Evolutionary conservation across 441 rosid species (phyloP).

Genomic region (Viola pubescens): DNA sequence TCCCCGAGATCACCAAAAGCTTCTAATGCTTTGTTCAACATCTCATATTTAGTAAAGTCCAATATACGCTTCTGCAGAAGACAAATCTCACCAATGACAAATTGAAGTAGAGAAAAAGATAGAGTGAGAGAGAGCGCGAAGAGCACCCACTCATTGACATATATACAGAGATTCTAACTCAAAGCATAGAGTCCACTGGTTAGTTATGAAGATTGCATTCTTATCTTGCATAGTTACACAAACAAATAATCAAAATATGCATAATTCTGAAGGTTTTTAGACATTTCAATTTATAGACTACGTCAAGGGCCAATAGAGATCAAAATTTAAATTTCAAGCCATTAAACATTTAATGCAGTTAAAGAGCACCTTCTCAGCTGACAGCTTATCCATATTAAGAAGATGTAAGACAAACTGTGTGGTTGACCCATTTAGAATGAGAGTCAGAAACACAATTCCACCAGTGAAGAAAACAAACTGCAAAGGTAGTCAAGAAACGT

Average conservation of each 20-base stretch:
- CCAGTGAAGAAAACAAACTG: conserved; percentile 94
- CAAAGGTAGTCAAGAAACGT: conserved; percentile 13
- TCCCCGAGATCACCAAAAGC: conserved; percentile 86
- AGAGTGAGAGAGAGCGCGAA: background rate
- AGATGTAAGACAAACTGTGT: conserved; percentile 67
- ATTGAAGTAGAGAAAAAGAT: background rate
- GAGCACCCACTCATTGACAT: background rate
- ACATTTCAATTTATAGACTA: too few relatives aligned
- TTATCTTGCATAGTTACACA: background rate
- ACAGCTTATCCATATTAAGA: conserved; percentile 61
- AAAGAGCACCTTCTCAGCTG: conserved; percentile 59
- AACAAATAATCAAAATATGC: background rate
- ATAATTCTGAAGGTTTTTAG: background rate
- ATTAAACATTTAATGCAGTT: background rate
- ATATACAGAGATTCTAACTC: background rate
- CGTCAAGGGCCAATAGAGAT: background rate
- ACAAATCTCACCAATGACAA: background rate
- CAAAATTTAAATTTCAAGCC: background rate
- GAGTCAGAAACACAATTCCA: conserved; percentile 89
- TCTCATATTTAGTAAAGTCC: conserved; percentile 76
- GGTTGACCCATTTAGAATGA: conserved; percentile 83
- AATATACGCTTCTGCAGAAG: conserved; percentile 61
- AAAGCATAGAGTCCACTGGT: background rate
- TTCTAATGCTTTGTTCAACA: conserved; percentile 68
- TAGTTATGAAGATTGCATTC: background rate